Percentiles rank a stretch among this genome's conserved stretches.
phyloP scores from a whole-genome alignment of 106 monocot species.

The Xerophyta viscosa region DNA sequence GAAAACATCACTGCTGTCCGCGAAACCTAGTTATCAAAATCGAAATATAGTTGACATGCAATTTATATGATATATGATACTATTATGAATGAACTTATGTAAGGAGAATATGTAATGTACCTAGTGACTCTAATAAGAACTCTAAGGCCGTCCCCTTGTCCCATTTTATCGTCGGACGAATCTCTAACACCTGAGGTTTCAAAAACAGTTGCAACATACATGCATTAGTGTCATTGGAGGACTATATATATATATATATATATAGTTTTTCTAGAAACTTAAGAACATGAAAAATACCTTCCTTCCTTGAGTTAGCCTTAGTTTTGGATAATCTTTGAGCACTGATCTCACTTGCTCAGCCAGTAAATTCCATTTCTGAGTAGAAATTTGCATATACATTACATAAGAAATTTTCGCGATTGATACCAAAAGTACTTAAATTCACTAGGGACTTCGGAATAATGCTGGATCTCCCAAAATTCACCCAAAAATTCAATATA shows the following conservation, averaged over 20 bases:
- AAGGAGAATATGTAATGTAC: conserved; percentile 12
- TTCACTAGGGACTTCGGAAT: no score
- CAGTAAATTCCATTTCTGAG: conserved; percentile 38
- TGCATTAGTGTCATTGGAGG: no score
- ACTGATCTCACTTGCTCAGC: conserved; percentile 29
- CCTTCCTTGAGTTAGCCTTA: conserved; percentile 31
- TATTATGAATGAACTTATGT: no score
- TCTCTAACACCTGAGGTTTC: conserved; percentile 66
- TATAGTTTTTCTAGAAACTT: no score
- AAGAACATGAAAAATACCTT: no score
- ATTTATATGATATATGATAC: no score
- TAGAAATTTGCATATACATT: not conserved
- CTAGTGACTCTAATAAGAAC: conserved; percentile 52
- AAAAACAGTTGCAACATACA: conserved; percentile 2
- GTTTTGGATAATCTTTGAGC: conserved; percentile 24
- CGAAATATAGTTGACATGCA: not conserved
- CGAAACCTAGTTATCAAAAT: conserved; percentile 19
- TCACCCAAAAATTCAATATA: no score
- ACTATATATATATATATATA: no score
- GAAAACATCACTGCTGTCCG: conserved; percentile 27
- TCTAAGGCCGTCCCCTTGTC: conserved; percentile 76
- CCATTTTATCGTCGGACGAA: conserved; percentile 61
- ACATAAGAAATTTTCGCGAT: no score
- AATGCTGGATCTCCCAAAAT: no score
- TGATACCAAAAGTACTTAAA: no score